These are phyloP conservation scores for Medicago lupulina DNA, from an alignment of 306 rosid species.

Conservation along the genomic window DNA sequence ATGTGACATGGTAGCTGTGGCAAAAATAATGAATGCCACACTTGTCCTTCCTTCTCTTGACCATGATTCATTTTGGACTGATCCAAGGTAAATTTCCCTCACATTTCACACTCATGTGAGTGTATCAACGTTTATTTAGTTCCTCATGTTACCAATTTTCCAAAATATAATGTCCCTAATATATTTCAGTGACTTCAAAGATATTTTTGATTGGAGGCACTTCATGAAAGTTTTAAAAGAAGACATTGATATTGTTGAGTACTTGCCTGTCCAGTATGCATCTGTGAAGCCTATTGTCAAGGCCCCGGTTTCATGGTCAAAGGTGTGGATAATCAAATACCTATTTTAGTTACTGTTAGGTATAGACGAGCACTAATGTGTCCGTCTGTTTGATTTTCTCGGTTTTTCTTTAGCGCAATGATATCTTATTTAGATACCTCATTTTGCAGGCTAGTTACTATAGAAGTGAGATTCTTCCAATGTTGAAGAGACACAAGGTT, in stretches of 20 bases:
- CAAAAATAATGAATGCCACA: constrained; percentile 95
- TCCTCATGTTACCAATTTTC: constrained; percentile 32
- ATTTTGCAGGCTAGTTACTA: constrained; percentile 89
- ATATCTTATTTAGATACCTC: constrained; percentile 40
- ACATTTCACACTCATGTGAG: neutral
- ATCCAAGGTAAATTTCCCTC: constrained; percentile 71
- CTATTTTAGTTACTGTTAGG: too few relatives aligned
- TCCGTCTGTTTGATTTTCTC: too few relatives aligned
- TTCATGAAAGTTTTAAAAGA: constrained; percentile 76
- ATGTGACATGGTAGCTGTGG: constrained; percentile 99
- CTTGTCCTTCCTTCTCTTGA: constrained; percentile 95
- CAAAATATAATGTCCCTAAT: constrained; percentile 46
- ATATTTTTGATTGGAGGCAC: constrained; percentile 96
- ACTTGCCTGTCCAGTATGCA: constrained; percentile 70
- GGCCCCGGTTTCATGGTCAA: constrained; percentile 99
- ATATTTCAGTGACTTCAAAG: constrained; percentile 88
- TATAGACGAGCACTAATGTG: too few relatives aligned
- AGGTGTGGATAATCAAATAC: constrained; percentile 55
- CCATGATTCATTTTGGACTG: constrained; percentile 97
- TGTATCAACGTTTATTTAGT: constrained; percentile 3
- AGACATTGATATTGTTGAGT: constrained; percentile 77
- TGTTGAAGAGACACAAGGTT: constrained; percentile 74
- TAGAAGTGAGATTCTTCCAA: constrained; percentile 74
- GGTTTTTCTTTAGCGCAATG: neutral
- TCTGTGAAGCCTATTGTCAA: constrained; percentile 62